phyloP scores from a whole-genome alignment of 164 flowering plant species.

The Umbellularia californica region DNA sequence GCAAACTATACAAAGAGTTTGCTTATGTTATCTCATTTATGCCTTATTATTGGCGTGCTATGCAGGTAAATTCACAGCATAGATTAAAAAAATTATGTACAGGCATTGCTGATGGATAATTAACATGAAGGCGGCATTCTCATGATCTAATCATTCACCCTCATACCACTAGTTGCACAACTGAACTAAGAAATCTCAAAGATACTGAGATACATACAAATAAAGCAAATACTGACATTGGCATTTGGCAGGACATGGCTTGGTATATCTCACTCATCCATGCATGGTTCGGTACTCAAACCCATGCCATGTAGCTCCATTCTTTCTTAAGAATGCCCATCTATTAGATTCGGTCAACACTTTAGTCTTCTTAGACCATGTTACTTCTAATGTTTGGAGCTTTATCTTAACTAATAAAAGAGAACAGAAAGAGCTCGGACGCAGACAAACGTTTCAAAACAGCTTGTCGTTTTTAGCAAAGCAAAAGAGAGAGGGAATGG shows the following conservation, averaged over 20 bases:
- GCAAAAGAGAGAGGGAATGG: too few relatives aligned
- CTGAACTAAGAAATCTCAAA: neutral
- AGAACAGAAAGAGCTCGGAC: neutral
- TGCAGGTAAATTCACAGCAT: conserved; percentile 62
- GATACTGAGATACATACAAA: too few relatives aligned
- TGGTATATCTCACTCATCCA: too few relatives aligned
- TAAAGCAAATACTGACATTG: too few relatives aligned
- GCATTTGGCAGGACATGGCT: too few relatives aligned
- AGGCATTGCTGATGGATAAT: neutral
- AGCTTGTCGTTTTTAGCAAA: too few relatives aligned
- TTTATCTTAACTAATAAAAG: neutral
- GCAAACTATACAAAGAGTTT: conserved; percentile 69
- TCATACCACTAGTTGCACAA: neutral
- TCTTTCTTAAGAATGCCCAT: too few relatives aligned
- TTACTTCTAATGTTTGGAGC: neutral
- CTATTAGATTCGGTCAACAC: neutral
- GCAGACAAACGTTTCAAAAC: too few relatives aligned
- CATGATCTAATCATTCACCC: neutral
- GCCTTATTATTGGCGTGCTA: conserved; percentile 97
- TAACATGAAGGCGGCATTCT: neutral
- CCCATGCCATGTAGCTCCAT: too few relatives aligned
- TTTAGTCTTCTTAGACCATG: neutral
- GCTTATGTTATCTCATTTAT: conserved; percentile 86
- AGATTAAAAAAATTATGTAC: neutral
- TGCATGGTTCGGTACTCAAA: too few relatives aligned